Evolutionary conservation across 441 rosid species (phyloP).

Genomic region (Francoa sonchifolia): DNA sequence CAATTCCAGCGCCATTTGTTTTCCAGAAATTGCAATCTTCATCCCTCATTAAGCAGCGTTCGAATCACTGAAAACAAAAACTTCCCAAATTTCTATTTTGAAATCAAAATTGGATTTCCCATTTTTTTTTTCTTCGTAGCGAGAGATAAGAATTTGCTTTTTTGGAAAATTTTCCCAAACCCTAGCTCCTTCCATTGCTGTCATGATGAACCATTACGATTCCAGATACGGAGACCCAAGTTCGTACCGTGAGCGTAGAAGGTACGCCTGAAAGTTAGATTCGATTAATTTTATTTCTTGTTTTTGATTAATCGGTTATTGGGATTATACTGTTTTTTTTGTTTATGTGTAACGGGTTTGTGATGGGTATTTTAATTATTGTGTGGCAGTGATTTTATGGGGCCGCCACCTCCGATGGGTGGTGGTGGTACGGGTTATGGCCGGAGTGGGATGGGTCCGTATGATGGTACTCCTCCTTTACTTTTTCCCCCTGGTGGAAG

Average conservation of each 20-base stretch:
- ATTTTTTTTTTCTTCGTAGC: background rate
- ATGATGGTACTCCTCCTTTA: slow-evolving; percentile 32
- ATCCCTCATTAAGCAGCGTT: no score
- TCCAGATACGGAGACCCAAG: slow-evolving; percentile 64
- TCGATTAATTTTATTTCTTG: background rate
- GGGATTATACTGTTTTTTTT: background rate
- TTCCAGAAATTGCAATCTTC: no score
- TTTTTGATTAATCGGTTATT: background rate
- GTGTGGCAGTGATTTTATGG: slow-evolving; percentile 40
- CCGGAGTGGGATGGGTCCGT: slow-evolving; percentile 27
- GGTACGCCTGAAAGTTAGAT: slow-evolving; percentile 24
- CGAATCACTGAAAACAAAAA: no score
- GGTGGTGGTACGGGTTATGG: slow-evolving; percentile 26
- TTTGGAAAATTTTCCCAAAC: background rate
- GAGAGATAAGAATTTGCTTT: background rate
- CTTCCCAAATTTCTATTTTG: no score
- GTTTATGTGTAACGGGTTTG: background rate
- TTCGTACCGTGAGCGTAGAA: slow-evolving; percentile 75
- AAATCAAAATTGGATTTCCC: background rate
- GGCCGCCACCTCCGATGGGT: slow-evolving; percentile 23
- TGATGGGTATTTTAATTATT: background rate
- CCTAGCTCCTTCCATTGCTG: background rate
- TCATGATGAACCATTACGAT: slow-evolving; percentile 51
- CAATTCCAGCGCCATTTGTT: no score
- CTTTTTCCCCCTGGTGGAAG: slow-evolving; percentile 28